phyloP scores from a whole-genome alignment of 495 filamentous ascomycete species.

The Penicillium subrubescens region DNA sequence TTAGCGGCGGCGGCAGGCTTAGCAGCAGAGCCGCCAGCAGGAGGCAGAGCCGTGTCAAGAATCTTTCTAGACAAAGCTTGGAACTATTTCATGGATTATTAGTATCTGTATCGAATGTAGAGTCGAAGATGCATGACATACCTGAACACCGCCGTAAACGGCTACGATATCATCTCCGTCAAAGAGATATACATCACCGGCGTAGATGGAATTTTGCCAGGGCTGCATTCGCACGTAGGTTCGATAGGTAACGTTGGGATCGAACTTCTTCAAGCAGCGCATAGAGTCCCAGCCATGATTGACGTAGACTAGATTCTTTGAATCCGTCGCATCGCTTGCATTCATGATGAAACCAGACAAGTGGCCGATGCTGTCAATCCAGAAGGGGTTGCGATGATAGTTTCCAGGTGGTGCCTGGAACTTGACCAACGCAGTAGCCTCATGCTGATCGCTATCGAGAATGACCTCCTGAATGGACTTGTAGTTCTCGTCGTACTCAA shows the following conservation, averaged over 20 bases:
- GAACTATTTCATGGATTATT: slow-evolving; percentile 49
- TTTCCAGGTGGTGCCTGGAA: slow-evolving; percentile 67
- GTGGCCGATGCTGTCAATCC: slow-evolving; percentile 66
- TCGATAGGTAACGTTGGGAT: slow-evolving; percentile 64
- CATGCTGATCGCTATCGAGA: slow-evolving; percentile 68
- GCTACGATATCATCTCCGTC: slow-evolving; percentile 62
- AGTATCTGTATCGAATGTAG: slow-evolving; percentile 10
- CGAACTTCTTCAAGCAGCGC: slow-evolving; percentile 66
- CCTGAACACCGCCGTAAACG: slow-evolving; percentile 63
- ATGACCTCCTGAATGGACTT: slow-evolving; percentile 75
- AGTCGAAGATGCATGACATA: slow-evolving; percentile 34
- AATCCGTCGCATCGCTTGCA: slow-evolving; percentile 71
- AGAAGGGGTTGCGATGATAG: slow-evolving; percentile 69
- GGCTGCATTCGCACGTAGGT: slow-evolving; percentile 70
- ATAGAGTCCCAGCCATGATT: slow-evolving; percentile 78
- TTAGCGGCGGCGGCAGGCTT: slow-evolving; percentile 27
- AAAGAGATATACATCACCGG: slow-evolving; percentile 57
- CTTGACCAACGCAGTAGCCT: slow-evolving; percentile 69
- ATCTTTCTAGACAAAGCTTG: slow-evolving; percentile 66
- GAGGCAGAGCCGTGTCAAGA: slow-evolving; percentile 66
- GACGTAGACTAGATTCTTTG: slow-evolving; percentile 70
- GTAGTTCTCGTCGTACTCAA: slow-evolving; percentile 69
- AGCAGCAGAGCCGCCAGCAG: slow-evolving; percentile 44
- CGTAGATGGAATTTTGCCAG: slow-evolving; percentile 45
- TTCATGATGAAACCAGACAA: slow-evolving; percentile 81